phyloP scores from a whole-genome alignment of 305 asterid genomes.

The Solanum hybrid region DNA sequence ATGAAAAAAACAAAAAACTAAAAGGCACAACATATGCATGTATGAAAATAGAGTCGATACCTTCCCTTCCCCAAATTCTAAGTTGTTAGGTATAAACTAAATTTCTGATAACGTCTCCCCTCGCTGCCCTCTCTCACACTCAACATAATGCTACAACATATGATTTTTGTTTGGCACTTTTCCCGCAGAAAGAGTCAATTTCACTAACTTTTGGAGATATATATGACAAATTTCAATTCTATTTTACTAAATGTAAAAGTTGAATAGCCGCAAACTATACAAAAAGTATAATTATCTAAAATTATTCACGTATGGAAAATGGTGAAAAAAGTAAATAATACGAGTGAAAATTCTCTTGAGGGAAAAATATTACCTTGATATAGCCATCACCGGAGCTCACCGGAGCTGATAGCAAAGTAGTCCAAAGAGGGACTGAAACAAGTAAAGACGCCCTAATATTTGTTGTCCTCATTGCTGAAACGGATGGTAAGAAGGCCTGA shows the following conservation, averaged over 20 bases:
- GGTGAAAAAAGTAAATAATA: background rate
- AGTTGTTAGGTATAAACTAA: background rate
- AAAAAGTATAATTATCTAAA: background rate
- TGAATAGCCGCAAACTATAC: background rate
- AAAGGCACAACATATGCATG: background rate
- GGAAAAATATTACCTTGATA: slow-evolving; percentile 40
- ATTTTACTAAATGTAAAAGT: background rate
- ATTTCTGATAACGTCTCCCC: background rate
- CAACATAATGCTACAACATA: background rate
- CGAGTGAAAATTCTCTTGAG: background rate
- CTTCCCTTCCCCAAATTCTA: background rate
- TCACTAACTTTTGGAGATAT: background rate
- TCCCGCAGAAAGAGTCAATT: background rate
- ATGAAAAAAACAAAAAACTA: too few species aligned
- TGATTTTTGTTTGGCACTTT: background rate
- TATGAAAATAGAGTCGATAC: background rate
- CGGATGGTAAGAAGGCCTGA: background rate
- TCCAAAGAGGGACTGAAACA: slow-evolving; percentile 65
- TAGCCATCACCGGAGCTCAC: slow-evolving; percentile 54
- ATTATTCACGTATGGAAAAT: background rate
- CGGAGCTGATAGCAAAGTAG: slow-evolving; percentile 41
- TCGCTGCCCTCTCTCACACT: background rate
- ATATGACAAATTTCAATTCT: background rate
- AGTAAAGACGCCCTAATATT: slow-evolving; percentile 55
- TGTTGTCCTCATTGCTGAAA: slow-evolving; percentile 39